Evolutionary conservation across 1,284 basidiomycete species (phyloP).

Genomic region (Pholiota adiposa): DNA sequence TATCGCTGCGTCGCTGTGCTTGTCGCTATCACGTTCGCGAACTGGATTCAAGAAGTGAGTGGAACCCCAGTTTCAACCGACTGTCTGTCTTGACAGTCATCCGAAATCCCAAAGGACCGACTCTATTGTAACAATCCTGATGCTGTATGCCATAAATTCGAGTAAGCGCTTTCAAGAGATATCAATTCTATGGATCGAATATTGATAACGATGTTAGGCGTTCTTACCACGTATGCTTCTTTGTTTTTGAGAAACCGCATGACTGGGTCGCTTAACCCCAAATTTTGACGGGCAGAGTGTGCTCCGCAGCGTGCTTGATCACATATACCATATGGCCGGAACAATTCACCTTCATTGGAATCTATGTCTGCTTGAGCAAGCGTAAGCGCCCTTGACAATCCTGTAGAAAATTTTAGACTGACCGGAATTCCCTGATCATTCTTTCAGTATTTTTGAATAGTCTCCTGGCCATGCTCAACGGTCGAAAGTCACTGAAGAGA

Average conservation of each 20-base stretch:
- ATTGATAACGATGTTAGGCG: constrained; percentile 14
- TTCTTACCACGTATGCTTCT: constrained; percentile 25
- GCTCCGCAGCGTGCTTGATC: constrained; percentile 33
- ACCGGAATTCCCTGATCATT: not conserved
- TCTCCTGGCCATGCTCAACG: constrained; percentile 34
- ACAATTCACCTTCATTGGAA: constrained; percentile 35
- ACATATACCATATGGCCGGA: constrained; percentile 36
- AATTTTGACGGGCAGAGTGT: constrained; percentile 17
- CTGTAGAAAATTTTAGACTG: not conserved
- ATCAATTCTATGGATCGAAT: not conserved
- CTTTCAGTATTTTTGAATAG: constrained; percentile 35
- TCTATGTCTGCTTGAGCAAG: constrained; percentile 38
- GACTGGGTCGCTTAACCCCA: not conserved
- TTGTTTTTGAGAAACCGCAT: not conserved
- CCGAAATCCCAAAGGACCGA: constrained; percentile 28
- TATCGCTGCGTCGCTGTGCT: constrained; percentile 30
- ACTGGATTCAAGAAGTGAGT: constrained; percentile 33
- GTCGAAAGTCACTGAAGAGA: constrained; percentile 19
- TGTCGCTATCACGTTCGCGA: constrained; percentile 29
- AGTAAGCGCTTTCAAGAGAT: constrained; percentile 22
- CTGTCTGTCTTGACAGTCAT: not conserved
- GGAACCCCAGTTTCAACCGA: not conserved
- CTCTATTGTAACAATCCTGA: constrained; percentile 32
- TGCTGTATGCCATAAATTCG: constrained; percentile 36
- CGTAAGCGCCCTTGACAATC: constrained; percentile 17